Base-by-base conservation (phyloP, 805 yeast genomes). In the Kazachstania taianensis region DNA sequence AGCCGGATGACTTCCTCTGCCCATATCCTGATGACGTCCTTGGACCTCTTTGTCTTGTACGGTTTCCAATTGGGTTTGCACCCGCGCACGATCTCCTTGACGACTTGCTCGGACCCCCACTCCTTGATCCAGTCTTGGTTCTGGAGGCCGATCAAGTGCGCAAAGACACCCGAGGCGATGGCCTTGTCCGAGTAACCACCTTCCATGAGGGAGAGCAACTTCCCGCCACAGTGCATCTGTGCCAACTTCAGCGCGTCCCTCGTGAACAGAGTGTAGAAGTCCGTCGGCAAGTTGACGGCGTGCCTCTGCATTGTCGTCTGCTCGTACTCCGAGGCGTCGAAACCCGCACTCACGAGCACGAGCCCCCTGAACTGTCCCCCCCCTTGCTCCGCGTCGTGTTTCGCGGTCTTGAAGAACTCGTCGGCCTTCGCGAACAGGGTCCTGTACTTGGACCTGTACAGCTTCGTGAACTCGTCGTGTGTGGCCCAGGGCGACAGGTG, bases 121-220 rank as follows among this genome's bases (percentile, higher is more conserved):
- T 72, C 71, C 12, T 62, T 59, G 28, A 74, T 68, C 84, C 84
- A 80, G 14, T 53, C 54, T 35, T 65, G 62, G 36, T 63, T 62
- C 34, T 77, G 79, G 35, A 83, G 53, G 0, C 94, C 94, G 26
- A 79, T 72, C 37, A 83, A 59, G 53, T 83, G 94, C 4, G 92
- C 72, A 51, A 81, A 80, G 0, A 80, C 75, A 9, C 94, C 94
- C 1, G 92, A 79, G 1, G 78, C 59, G 13, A 83, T 65, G 0
- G 94, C 94, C 3, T 81, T 80, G 48, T 82, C 86, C 1, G 92
- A 78, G 52, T 83, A 83, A 1, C 94, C 94, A 18, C 94, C 94
- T 59, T 83, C 94, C 43, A 83, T 58, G 16, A 83, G 56, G 1
- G 94, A 81, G 0, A 83, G 44, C 0, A 82, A 62, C 40, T 72